Percentiles rank a stretch among this genome's conserved stretches.
phyloP scores from a whole-genome alignment of 192 early-diverging fungal genomes.

The Backusella morwellensis region DNA sequence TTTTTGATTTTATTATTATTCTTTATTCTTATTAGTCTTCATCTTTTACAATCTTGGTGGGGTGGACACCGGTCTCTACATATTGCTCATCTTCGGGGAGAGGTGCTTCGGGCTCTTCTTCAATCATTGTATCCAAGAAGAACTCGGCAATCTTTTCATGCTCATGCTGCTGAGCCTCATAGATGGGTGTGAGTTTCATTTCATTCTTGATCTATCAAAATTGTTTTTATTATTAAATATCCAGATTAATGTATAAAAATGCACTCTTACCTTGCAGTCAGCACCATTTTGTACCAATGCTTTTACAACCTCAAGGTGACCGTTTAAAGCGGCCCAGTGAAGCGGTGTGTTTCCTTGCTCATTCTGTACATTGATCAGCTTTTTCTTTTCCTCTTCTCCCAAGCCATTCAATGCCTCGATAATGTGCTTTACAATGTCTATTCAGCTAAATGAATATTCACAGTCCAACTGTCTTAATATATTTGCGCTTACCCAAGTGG shows the following conservation, averaged over 20 bases:
- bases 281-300: conserved; percentile 59
- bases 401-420: conserved; percentile 35
- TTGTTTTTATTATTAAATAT: background rate
- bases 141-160: conserved; percentile 52
- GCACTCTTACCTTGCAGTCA: conserved; percentile 48
- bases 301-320: conserved; percentile 67
- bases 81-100: conserved; percentile 39
- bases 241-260: background rate
- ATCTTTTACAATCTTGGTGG: background rate
- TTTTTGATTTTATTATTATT: background rate
- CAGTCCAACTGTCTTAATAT: no score
- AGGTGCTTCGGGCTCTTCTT: conserved; percentile 41
- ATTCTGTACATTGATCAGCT: conserved; percentile 52
- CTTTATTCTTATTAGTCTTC: background rate
- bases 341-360: conserved; percentile 69
- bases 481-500: conserved; percentile 47
- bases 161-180: conserved; percentile 47
- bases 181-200: conserved; percentile 43
- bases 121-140: conserved; percentile 49
- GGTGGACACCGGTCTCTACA: conserved; percentile 29
- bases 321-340: conserved; percentile 87
- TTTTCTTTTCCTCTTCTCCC: conserved; percentile 5
- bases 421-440: conserved; percentile 56
- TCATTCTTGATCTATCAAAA: conserved; percentile 46
- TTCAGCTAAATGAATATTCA: background rate